Evolutionary conservation across 2,329 filamentous ascomycete genomes (phyloP), one percentile per base, ranked within the genome.

Genomic region (Exophiala sideris): DNA sequence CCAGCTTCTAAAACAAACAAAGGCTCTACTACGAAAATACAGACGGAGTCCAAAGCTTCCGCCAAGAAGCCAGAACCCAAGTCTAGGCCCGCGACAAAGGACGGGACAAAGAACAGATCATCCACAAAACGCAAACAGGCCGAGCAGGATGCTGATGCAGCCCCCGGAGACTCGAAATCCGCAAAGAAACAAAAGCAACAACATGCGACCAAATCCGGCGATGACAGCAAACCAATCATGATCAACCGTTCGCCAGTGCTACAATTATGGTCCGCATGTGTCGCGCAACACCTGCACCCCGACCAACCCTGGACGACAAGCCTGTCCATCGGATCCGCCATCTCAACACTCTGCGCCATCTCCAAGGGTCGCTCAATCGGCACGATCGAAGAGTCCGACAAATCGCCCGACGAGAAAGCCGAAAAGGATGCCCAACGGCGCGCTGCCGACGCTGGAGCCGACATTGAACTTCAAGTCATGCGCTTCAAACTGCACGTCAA

Each of bases 171-270:
- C 24, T 8, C 8, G 16, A 21, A 20, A 16, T 4, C 38, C 5
- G 10, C 38, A 16, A 48, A 46, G 24, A 21, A 53, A 54, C 41
- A 32, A 40, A 24, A 54, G 50, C 34, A 48, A 52, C 36, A 34
- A 41, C 20, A 45, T 48, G 10, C 12, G 14, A 44, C 47, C 35
- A 50, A 52, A 46, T 42, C 56, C 7, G 45, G 50, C 18, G 41
- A 55, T 11, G 12, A 45, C 12, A 35, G 41, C 39, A 57, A 60
- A 20, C 54, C 58, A 16, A 53, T 62, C 41, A 38, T 59, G 4
- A 63, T 57, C 41, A 62, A 60, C 41, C 57, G 59, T 11, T 50
- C 59, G n/a, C 59, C 59, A 1, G 59, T 62, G 3, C 54, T 62
- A 5, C 57, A 59, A 34, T 52, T 62, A n/a, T 62, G 59, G 59